phyloP scores from a whole-genome alignment of 768 basidiomycete genomes.

The Grammothele lineata region DNA sequence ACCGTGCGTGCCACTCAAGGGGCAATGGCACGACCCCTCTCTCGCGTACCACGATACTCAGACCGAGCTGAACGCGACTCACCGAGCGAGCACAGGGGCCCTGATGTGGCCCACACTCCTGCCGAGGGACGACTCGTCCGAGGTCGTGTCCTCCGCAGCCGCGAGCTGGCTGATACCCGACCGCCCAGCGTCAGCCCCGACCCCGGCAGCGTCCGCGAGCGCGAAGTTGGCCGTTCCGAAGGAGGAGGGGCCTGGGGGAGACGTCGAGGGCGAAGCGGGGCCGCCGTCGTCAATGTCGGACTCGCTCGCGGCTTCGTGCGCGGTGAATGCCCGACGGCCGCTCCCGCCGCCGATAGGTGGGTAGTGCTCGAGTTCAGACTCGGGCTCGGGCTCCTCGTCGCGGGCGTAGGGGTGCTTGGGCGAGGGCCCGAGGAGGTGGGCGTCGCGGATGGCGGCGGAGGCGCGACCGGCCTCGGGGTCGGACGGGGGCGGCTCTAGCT shows the following conservation, averaged over 20 bases:
- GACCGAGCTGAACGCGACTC: constrained; percentile 14
- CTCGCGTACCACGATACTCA: no score
- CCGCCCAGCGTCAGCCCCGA: neutral
- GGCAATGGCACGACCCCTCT: no score
- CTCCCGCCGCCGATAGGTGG: no score
- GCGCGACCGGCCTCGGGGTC: constrained; percentile 14
- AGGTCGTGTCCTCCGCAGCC: constrained; percentile 4
- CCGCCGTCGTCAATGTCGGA: constrained; percentile 14
- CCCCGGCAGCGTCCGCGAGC: neutral
- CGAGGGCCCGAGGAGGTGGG: neutral
- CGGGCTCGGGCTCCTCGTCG: neutral
- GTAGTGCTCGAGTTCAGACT: no score
- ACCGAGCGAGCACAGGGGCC: constrained; percentile 23
- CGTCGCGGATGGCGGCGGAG: constrained; percentile 3
- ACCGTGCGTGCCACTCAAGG: no score
- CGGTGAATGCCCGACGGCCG: neutral
- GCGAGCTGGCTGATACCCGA: constrained; percentile 1
- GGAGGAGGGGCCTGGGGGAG: constrained; percentile 6
- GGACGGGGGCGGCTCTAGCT: constrained; percentile 11
- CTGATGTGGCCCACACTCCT: constrained; percentile 17
- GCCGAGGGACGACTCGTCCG: constrained; percentile 7
- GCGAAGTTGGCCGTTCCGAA: constrained; percentile 4
- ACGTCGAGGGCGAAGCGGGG: constrained; percentile 9
- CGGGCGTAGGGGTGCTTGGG: neutral
- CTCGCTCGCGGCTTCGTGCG: constrained; percentile 4